A percentile compares a stretch with the other conserved stretches of the same genome.
These are phyloP conservation scores for Cytidiella melzeri DNA, from an alignment of 768 basidiomycete genomes.

Conservation along the genomic window DNA sequence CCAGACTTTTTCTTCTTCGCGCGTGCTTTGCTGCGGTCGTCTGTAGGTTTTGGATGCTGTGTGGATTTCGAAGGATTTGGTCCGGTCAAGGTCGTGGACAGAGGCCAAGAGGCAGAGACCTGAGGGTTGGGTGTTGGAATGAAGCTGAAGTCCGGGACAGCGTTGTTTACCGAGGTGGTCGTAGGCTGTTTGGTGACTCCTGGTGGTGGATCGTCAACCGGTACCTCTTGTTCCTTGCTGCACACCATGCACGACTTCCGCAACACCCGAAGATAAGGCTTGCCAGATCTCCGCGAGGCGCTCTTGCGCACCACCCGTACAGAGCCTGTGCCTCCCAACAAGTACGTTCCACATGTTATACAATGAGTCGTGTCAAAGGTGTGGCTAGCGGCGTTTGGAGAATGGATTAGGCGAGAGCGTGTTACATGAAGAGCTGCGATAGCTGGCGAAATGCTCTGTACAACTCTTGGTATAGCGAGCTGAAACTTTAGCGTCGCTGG, in stretches of 20 bases:
- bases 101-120: neutral
- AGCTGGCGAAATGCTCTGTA: constrained; percentile 46
- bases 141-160: neutral
- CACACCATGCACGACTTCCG: constrained; percentile 24
- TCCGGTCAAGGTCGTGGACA: neutral
- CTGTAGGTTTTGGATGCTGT: neutral
- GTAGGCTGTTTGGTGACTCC: too few relatives aligned
- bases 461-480: constrained; percentile 39
- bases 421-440: constrained; percentile 60
- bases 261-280: constrained; percentile 10
- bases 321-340: constrained; percentile 35
- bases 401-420: constrained; percentile 29
- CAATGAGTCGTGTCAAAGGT: constrained; percentile 33
- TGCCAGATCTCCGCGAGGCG: constrained; percentile 16
- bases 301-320: constrained; percentile 30
- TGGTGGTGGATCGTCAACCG: constrained; percentile 13
- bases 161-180: too few relatives aligned
- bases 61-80: constrained; percentile 1
- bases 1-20: constrained; percentile 47
- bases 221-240: constrained; percentile 21
- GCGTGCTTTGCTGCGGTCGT: constrained; percentile 26
- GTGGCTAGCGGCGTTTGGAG: constrained; percentile 20
- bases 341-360: constrained; percentile 46
- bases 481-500: constrained; percentile 23
- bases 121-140: neutral